These are phyloP conservation scores for Mucor piriformis DNA, from an alignment of 371 early-diverging fungal species.

Conservation along the genomic window DNA sequence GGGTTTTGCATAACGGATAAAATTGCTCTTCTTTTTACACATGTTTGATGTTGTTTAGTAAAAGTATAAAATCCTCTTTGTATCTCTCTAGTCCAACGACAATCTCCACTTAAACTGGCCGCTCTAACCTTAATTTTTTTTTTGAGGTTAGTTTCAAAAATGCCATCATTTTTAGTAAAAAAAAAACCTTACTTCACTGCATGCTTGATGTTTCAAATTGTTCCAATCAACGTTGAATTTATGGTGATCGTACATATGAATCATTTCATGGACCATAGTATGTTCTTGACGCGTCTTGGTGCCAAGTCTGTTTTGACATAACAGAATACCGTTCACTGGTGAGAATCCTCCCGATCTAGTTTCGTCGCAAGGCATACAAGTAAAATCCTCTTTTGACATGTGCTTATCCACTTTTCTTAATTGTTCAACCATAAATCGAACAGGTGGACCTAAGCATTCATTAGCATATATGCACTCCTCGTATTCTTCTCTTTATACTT, in stretches of 20 bases:
- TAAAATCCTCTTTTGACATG: constrained; percentile 62
- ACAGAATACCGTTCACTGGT: constrained; percentile 75
- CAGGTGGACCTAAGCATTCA: constrained; percentile 69
- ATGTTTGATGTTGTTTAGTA: constrained; percentile 90
- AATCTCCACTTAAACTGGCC: constrained; percentile 91
- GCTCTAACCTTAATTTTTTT: constrained; percentile 73
- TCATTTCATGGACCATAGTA: constrained; percentile 93
- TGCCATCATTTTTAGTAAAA: not conserved
- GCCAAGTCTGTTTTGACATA: constrained; percentile 83
- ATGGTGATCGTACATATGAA: constrained; percentile 94
- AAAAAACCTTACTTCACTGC: constrained; percentile 69
- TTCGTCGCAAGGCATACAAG: constrained; percentile 82
- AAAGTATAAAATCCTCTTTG: constrained; percentile 77
- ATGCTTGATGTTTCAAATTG: constrained; percentile 89
- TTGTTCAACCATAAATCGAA: constrained; percentile 83
- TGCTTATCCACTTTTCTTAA: constrained; percentile 72
- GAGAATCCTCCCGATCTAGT: constrained; percentile 84
- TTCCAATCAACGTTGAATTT: constrained; percentile 83
- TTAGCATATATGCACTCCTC: not conserved
- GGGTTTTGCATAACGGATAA: constrained; percentile 80
- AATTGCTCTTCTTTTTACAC: constrained; percentile 89
- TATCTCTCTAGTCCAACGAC: constrained; percentile 85
- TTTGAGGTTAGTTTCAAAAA: not conserved
- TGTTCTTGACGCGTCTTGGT: constrained; percentile 81
- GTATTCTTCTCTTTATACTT: constrained; percentile 10